A percentile compares a stretch with the other conserved stretches of the same genome.
phyloP scores from a whole-genome alignment of 1,284 basidiomycete genomes.

The Trichosporon inkin region DNA sequence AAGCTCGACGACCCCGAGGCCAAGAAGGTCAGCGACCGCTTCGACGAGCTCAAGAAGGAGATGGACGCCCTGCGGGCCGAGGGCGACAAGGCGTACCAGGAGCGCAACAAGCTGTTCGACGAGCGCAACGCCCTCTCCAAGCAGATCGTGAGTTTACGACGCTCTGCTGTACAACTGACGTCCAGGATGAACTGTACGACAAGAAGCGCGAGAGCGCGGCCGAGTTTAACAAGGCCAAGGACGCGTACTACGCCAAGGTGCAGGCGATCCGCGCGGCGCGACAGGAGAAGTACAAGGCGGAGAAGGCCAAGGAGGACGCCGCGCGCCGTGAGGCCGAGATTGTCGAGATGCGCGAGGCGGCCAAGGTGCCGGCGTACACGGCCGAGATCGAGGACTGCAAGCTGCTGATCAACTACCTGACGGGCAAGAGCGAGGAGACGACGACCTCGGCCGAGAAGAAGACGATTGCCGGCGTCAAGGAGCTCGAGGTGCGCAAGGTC shows the following conservation, averaged over 20 bases:
- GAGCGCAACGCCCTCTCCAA: slow-evolving; percentile 74
- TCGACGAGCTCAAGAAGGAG: slow-evolving; percentile 77
- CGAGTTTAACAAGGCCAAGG: slow-evolving; percentile 72
- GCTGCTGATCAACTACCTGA: slow-evolving; percentile 73
- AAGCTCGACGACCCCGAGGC: slow-evolving; percentile 87
- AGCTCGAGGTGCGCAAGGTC: slow-evolving; percentile 79
- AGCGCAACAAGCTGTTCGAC: slow-evolving; percentile 77
- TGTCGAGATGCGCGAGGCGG: slow-evolving; percentile 81
- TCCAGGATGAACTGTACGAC: slow-evolving; percentile 64
- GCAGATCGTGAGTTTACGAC: slow-evolving; percentile 53
- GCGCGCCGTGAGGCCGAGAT: slow-evolving; percentile 77
- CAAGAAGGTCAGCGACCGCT: slow-evolving; percentile 76
- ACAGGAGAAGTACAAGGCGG: slow-evolving; percentile 70
- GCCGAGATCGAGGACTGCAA: slow-evolving; percentile 90
- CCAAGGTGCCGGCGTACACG: slow-evolving; percentile 83
- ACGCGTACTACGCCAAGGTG: slow-evolving; percentile 72
- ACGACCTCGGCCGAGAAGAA: slow-evolving; percentile 32
- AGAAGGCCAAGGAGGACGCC: slow-evolving; percentile 78
- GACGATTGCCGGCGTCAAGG: slow-evolving; percentile 65
- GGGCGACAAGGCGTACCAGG: slow-evolving; percentile 77
- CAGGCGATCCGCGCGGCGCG: slow-evolving; percentile 72
- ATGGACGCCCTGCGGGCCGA: slow-evolving; percentile 82
- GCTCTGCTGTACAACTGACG: slow-evolving; percentile 8
- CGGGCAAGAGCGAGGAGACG: slow-evolving; percentile 58
- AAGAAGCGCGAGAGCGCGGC: slow-evolving; percentile 71